Percentiles rank a stretch among this genome's conserved stretches.
phyloP scores from a whole-genome alignment of 1,139 yeast species.

The Saccharomyces pastorianus region DNA sequence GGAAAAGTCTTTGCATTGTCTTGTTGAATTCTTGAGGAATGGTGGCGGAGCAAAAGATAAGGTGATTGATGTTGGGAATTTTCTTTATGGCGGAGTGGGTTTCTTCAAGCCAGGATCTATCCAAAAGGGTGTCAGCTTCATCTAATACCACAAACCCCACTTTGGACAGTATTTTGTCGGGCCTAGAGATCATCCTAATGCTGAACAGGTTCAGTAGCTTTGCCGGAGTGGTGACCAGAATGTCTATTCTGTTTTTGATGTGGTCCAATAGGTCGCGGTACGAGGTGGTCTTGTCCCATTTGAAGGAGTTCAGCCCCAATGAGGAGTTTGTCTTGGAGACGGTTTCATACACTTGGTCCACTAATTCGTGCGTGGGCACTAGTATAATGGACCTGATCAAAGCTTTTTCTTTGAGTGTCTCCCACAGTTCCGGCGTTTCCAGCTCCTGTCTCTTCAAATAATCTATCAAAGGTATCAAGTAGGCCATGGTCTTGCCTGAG shows the following conservation, averaged over 20 bases:
- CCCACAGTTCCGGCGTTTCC: slow-evolving; percentile 33
- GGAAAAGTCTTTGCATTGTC: slow-evolving; percentile 53
- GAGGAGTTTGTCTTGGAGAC: slow-evolving; percentile 37
- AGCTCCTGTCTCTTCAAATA: slow-evolving; percentile 51
- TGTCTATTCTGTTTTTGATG: slow-evolving; percentile 53
- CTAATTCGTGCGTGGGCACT: slow-evolving; percentile 84
- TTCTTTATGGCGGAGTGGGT: slow-evolving; percentile 51
- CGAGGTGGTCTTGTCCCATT: slow-evolving; percentile 50
- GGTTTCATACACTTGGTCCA: slow-evolving; percentile 63
- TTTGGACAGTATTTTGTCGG: slow-evolving; percentile 40
- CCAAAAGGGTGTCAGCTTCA: slow-evolving; percentile 92
- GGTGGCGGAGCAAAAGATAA: slow-evolving; percentile 83
- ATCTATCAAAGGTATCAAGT: slow-evolving; percentile 66
- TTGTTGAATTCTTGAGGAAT: slow-evolving; percentile 72
- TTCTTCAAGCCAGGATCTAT: slow-evolving; percentile 66
- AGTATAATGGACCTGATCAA: slow-evolving; percentile 61
- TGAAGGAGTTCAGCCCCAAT: slow-evolving; percentile 42
- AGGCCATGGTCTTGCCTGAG: slow-evolving; percentile 92
- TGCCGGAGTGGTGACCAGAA: slow-evolving; percentile 78
- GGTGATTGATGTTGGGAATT: slow-evolving; percentile 50
- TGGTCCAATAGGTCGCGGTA: slow-evolving; percentile 45
- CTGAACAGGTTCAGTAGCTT: slow-evolving; percentile 44
- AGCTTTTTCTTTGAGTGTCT: slow-evolving; percentile 33
- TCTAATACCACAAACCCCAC: slow-evolving; percentile 66
- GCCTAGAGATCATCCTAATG: slow-evolving; percentile 40